Percentiles rank a stretch among this genome's conserved stretches.
Conservation (phyloP, 768 basidiomycete species). For the Postia placenta region DNA sequence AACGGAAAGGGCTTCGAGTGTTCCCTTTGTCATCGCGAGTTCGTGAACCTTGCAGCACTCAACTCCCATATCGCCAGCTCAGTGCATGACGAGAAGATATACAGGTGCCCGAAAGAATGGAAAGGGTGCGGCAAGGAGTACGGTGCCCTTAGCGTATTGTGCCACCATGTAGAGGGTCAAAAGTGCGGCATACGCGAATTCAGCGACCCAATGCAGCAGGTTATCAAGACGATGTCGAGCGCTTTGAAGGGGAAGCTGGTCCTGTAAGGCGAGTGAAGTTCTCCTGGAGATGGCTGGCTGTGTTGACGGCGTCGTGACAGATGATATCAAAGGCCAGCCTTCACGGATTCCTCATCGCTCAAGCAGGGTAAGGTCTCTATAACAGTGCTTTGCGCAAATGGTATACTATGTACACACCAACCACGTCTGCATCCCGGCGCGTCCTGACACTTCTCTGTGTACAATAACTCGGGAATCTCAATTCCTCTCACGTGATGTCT, state of each 20-base stretch:
- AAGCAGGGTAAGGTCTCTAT: too few species aligned
- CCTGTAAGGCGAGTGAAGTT: too few species aligned
- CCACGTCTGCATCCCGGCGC: too few species aligned
- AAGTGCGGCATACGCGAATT: slow-evolving; percentile 50
- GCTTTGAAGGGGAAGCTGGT: not conserved
- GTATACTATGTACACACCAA: too few species aligned
- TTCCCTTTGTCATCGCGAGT: slow-evolving; percentile 48
- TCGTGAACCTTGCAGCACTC: slow-evolving; percentile 35
- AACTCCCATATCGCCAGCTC: slow-evolving; percentile 65
- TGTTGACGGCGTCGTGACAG: too few species aligned
- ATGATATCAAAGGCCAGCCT: too few species aligned
- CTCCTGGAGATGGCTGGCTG: too few species aligned
- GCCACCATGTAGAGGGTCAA: slow-evolving; percentile 62
- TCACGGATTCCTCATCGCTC: too few species aligned
- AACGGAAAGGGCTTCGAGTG: slow-evolving; percentile 51
- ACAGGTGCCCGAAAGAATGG: slow-evolving; percentile 51
- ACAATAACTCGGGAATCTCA: too few species aligned
- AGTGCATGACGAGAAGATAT: slow-evolving; percentile 44
- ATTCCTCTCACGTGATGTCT: too few species aligned
- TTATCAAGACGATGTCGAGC: slow-evolving; percentile 8
- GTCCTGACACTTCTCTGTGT: too few species aligned
- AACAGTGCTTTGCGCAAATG: too few species aligned
- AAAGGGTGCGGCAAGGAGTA: slow-evolving; percentile 38
- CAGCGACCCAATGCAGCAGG: slow-evolving; percentile 28
- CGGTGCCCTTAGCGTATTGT: slow-evolving; percentile 48